Evolutionary conservation across 305 asterid genomes (phyloP).

Genomic region (Fraxinus baroniana): DNA sequence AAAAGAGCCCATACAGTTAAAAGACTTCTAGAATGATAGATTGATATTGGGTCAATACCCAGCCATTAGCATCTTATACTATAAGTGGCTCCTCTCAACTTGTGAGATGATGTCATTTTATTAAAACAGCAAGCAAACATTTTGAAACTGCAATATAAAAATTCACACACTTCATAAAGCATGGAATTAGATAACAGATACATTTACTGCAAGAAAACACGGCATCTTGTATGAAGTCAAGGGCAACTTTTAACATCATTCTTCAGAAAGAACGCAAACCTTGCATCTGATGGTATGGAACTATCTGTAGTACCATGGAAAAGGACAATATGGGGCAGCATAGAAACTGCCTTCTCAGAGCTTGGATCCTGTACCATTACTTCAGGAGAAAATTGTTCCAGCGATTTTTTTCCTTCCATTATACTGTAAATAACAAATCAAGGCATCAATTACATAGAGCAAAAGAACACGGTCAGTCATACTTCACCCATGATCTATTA

Average conservation of each 20-base stretch:
- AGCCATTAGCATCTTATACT: background rate
- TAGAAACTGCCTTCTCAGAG: slow-evolving; percentile 39
- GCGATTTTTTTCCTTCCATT: slow-evolving; percentile 89
- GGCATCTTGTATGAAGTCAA: background rate
- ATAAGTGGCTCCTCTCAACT: background rate
- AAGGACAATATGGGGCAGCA: slow-evolving; percentile 74
- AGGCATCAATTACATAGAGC: background rate
- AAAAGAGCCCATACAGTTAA: background rate
- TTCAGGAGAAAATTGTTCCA: slow-evolving; percentile 85
- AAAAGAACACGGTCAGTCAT: slow-evolving; percentile 11
- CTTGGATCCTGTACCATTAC: slow-evolving; percentile 47
- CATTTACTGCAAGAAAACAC: slow-evolving; percentile 15
- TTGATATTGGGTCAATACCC: background rate
- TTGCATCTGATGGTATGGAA: slow-evolving; percentile 78
- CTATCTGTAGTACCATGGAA: slow-evolving; percentile 78
- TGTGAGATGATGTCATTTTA: background rate
- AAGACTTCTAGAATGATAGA: background rate
- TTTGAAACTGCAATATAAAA: background rate
- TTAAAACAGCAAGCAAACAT: background rate
- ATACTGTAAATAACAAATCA: slow-evolving; percentile 49
- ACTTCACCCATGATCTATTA: background rate
- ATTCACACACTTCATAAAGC: background rate
- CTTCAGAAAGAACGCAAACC: slow-evolving; percentile 49
- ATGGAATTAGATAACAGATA: slow-evolving; percentile 11
- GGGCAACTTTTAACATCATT: slow-evolving; percentile 12